phyloP scores from a whole-genome alignment of 2,329 filamentous ascomycete species.

The Fusarium citri region DNA sequence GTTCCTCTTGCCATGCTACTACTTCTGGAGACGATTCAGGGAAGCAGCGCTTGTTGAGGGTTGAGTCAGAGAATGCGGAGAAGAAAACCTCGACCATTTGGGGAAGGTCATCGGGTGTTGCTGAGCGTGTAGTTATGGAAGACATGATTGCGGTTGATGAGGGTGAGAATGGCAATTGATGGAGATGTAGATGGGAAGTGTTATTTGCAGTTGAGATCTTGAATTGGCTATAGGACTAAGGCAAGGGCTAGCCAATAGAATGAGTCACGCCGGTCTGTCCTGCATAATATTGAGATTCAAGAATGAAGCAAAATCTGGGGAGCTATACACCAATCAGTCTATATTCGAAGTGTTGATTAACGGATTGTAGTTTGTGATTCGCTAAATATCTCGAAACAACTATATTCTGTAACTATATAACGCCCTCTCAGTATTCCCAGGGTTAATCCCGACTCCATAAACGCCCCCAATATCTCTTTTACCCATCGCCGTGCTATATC shows the following conservation, averaged over 20 bases:
- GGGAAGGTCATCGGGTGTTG: constrained; percentile 50
- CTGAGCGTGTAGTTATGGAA: constrained; percentile 51
- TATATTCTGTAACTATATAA: constrained; percentile 14
- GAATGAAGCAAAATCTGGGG: not conserved
- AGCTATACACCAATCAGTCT: not conserved
- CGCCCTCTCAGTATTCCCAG: constrained; percentile 18
- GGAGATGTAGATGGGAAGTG: not conserved
- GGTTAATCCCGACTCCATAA: constrained; percentile 13
- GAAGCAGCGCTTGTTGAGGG: constrained; percentile 50
- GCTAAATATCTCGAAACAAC: not conserved
- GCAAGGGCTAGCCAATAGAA: not conserved
- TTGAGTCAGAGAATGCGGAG: constrained; percentile 48
- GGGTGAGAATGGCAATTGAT: not conserved
- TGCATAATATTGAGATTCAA: not conserved
- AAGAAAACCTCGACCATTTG: constrained; percentile 47
- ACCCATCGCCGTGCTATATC: constrained; percentile 5
- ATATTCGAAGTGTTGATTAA: not conserved
- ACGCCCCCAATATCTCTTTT: constrained; percentile 21
- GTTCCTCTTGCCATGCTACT: constrained; percentile 32
- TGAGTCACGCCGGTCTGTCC: constrained; percentile 24
- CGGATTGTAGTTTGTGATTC: constrained; percentile 10
- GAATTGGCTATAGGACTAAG: not conserved
- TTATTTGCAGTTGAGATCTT: not conserved
- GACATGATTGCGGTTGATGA: constrained; percentile 22
- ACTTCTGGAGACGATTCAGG: constrained; percentile 43